Evolutionary conservation across 1,139 yeast species (phyloP).

Genomic region (Scheffersomyces illinoinensis): DNA sequence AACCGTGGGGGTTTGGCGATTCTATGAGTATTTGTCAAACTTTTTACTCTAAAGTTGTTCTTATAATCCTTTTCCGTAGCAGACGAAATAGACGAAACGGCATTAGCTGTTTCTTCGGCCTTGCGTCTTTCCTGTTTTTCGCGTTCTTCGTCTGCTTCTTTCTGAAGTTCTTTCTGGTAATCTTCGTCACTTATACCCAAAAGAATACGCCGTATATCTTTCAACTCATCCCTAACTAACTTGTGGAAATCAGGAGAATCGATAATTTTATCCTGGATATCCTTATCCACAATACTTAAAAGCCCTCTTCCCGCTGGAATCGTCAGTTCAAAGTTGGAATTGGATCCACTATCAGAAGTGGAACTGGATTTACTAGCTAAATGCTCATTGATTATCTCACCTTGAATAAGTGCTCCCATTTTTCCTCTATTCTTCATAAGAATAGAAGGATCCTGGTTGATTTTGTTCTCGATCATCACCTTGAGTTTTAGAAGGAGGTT

Average conservation of each 20-base stretch:
- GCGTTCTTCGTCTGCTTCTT: constrained; percentile 15
- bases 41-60: constrained; percentile 31
- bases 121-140: constrained; percentile 4
- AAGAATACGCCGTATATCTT: constrained; percentile 33
- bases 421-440: constrained; percentile 52
- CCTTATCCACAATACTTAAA: constrained; percentile 45
- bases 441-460: constrained; percentile 50
- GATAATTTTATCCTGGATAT: constrained; percentile 47
- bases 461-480: constrained; percentile 47
- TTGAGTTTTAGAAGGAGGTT: constrained; percentile 43
- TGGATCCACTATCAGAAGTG: constrained; percentile 2
- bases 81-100: not conserved
- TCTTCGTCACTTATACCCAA: constrained; percentile 46
- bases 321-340: not conserved
- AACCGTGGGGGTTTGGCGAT: constrained; percentile 35
- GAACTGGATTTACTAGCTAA: constrained; percentile 6
- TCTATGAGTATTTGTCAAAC: constrained; percentile 18
- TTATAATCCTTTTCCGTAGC: constrained; percentile 17
- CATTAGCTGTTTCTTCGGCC: not conserved
- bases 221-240: constrained; percentile 31
- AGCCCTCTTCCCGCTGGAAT: constrained; percentile 9
- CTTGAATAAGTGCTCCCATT: constrained; percentile 55
- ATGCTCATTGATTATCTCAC: constrained; percentile 37
- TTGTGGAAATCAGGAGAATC: constrained; percentile 45
- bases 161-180: constrained; percentile 25